Percentiles rank a stretch among this genome's conserved stretches.
These are phyloP conservation scores for Pythium dissotocum DNA, from an alignment of 352 stramenopile genomes.

Conservation along the genomic window DNA sequence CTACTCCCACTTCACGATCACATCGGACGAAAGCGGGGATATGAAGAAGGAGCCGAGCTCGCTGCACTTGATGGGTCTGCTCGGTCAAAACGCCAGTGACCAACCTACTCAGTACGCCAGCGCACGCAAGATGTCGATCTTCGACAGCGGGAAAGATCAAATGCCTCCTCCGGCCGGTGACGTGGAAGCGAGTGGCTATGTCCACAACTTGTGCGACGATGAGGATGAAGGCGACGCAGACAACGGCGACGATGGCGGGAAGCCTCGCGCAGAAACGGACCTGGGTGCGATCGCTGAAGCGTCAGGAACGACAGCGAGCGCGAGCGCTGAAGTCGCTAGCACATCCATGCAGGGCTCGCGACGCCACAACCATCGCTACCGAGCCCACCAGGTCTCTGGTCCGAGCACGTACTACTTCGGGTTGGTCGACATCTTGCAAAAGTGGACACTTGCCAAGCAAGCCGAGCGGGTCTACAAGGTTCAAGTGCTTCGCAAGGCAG, in stretches of 20 bases:
- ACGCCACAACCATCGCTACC: constrained; percentile 45
- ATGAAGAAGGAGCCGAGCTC: constrained; percentile 19
- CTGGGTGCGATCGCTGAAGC: background rate
- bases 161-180: background rate
- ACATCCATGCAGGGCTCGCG: background rate
- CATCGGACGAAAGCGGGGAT: constrained; percentile 33
- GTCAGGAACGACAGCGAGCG: constrained; percentile 14
- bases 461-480: constrained; percentile 85
- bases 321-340: background rate
- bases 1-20: constrained; percentile 83
- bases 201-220: constrained; percentile 38
- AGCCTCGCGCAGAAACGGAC: background rate
- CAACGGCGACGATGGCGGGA: constrained; percentile 4
- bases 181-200: constrained; percentile 33
- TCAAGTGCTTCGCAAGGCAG: constrained; percentile 68
- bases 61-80: background rate
- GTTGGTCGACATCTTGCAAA: constrained; percentile 89
- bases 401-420: constrained; percentile 90
- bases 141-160: background rate
- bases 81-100: background rate
- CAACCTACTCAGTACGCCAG: background rate
- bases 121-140: background rate
- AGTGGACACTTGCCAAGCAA: constrained; percentile 83
- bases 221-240: constrained; percentile 29
- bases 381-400: constrained; percentile 77